Percentiles rank a stretch among this genome's conserved stretches.
Conservation (phyloP, 768 basidiomycete genomes). For the Lentinula raphanica region DNA sequence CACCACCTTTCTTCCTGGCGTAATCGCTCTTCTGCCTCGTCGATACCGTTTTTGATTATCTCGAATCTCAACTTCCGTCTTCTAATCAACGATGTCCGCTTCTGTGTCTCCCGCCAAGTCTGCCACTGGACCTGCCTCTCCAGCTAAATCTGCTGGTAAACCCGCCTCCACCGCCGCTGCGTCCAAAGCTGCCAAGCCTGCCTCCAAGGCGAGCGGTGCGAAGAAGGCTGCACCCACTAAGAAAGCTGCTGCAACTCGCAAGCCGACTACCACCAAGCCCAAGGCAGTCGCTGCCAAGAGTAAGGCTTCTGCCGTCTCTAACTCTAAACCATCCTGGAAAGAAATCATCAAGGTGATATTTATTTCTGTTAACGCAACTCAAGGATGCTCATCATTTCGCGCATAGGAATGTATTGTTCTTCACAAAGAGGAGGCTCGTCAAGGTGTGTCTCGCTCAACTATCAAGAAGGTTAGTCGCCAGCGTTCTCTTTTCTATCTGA, state of each 20-base stretch:
- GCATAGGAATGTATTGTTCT: conserved; percentile 66
- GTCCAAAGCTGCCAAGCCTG: conserved; percentile 1
- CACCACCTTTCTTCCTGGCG: too few relatives aligned
- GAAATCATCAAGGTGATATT: conserved; percentile 45
- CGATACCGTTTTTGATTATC: background rate
- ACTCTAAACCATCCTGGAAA: conserved; percentile 46
- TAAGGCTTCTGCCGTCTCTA: conserved; percentile 22
- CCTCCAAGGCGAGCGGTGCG: conserved; percentile 12
- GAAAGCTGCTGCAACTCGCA: conserved; percentile 18
- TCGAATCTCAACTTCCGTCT: background rate
- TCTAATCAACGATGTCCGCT: conserved; percentile 2
- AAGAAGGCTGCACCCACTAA: conserved; percentile 16
- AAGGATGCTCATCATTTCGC: background rate
- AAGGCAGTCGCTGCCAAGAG: conserved; percentile 26
- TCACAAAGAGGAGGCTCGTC: conserved; percentile 58
- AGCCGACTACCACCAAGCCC: conserved; percentile 22
- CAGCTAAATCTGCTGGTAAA: background rate
- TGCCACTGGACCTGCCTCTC: background rate
- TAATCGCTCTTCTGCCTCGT: background rate
- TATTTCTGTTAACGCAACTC: background rate
- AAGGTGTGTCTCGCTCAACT: conserved; percentile 68
- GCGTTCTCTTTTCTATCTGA: background rate
- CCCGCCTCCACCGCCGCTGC: conserved; percentile 1
- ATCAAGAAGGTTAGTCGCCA: conserved; percentile 71
- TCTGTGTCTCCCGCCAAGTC: conserved; percentile 4